Percentiles rank a stretch among this genome's conserved stretches.
Conservation (phyloP, 73 alveolate species). For the Diophrys appendiculata region DNA sequence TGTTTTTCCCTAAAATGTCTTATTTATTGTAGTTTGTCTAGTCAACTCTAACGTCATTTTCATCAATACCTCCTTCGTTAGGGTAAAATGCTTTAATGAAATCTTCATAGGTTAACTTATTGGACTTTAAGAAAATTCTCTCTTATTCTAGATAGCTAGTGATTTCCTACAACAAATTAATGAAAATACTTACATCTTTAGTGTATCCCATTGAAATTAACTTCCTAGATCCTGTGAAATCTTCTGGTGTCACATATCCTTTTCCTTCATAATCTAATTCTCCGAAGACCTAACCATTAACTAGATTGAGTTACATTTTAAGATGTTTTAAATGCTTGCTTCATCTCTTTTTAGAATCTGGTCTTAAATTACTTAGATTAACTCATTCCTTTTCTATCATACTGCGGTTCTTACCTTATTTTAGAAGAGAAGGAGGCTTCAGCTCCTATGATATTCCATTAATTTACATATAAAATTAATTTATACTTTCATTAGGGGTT, state of each 20-base stretch:
- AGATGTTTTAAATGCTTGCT: background rate
- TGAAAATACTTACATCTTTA: background rate
- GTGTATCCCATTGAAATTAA: background rate
- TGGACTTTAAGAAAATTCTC: background rate
- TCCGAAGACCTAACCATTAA: background rate
- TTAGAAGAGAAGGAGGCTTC: background rate
- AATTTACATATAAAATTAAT: background rate
- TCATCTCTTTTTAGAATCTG: background rate
- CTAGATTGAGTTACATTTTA: background rate
- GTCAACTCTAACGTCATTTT: background rate
- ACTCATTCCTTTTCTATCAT: background rate
- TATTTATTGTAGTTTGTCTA: background rate
- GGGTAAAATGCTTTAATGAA: constrained; percentile 11
- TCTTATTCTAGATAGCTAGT: background rate
- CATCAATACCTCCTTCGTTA: constrained; percentile 1
- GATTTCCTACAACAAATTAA: background rate
- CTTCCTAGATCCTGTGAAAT: background rate
- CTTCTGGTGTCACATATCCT: constrained; percentile 5
- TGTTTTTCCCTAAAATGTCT: background rate
- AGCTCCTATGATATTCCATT: background rate
- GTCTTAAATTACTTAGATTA: background rate
- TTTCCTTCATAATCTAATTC: constrained; percentile 6
- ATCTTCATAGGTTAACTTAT: background rate
- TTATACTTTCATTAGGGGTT: background rate
- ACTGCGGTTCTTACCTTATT: background rate